These are phyloP conservation scores for Circinella minor DNA, from an alignment of 371 early-diverging fungal genomes.

Conservation along the genomic window DNA sequence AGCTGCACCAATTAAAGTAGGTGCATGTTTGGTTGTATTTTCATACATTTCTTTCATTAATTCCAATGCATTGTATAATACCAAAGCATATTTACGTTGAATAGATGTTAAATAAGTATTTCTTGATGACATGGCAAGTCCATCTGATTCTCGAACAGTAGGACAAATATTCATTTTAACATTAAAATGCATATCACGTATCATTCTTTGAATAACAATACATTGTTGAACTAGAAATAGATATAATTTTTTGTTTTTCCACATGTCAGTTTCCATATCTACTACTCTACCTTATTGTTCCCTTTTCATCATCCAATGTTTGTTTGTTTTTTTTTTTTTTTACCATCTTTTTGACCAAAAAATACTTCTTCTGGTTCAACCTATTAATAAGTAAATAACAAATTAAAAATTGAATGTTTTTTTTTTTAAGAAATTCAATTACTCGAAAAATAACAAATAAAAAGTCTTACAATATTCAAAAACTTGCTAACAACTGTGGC, in stretches of 20 bases:
- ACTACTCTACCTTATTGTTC: background rate
- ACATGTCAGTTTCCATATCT: too few relatives aligned
- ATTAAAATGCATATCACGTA: conserved; percentile 84
- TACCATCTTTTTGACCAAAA: conserved; percentile 97
- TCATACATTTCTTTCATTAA: conserved; percentile 59
- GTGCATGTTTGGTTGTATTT: conserved; percentile 51
- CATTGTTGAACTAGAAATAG: conserved; percentile 81
- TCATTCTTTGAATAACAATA: conserved; percentile 80
- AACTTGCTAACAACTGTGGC: conserved; percentile 95
- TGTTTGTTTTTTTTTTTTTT: too few relatives aligned
- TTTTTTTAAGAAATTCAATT: too few relatives aligned
- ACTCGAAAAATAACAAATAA: too few relatives aligned
- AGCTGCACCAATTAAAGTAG: conserved; percentile 54
- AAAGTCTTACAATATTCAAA: conserved; percentile 74
- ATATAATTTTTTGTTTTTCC: background rate
- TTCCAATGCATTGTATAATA: conserved; percentile 75
- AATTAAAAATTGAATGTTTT: too few relatives aligned
- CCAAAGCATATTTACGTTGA: conserved; percentile 77
- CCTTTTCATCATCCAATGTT: too few relatives aligned
- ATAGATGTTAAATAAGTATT: conserved; percentile 83
- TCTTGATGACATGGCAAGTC: conserved; percentile 90
- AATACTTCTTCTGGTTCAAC: conserved; percentile 80
- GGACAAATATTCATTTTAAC: conserved; percentile 75
- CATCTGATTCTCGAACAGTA: conserved; percentile 83
- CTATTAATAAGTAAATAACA: conserved; percentile 12